Percentiles rank a stretch among this genome's conserved stretches.
These are phyloP conservation scores for Auxenochlorella protothecoides DNA, from an alignment of 139 green algal genomes.

Conservation along the genomic window DNA sequence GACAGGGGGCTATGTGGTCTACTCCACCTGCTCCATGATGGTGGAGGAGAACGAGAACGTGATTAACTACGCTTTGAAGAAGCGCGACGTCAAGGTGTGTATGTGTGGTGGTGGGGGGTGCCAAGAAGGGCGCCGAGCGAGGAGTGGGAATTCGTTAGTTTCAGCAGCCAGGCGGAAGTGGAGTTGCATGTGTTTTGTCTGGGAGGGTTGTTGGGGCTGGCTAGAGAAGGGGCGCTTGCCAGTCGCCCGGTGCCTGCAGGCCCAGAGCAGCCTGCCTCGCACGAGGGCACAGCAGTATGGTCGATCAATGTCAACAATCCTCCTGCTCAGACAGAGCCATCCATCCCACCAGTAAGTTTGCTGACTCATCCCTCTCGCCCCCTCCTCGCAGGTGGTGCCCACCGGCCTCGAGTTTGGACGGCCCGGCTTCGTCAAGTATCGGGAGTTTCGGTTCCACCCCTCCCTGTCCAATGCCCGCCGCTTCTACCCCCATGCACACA, in stretches of 20 bases:
- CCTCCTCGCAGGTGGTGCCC: slow-evolving; percentile 54
- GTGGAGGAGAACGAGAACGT: slow-evolving; percentile 99
- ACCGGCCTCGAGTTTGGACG: slow-evolving; percentile 91
- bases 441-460: slow-evolving; percentile 92
- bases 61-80: slow-evolving; percentile 92
- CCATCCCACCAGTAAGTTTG: too few species aligned
- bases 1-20: slow-evolving; percentile 80
- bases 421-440: slow-evolving; percentile 69
- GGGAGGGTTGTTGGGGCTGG: too few species aligned
- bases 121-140: neutral
- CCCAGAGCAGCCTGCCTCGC: too few species aligned
- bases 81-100: slow-evolving; percentile 86
- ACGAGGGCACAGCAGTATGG: too few species aligned
- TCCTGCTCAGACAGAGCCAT: too few species aligned
- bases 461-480: slow-evolving; percentile 66
- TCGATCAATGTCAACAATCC: too few species aligned
- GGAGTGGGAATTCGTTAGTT: too few species aligned
- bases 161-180: too few species aligned
- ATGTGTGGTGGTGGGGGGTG: neutral
- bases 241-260: too few species aligned
- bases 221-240: too few species aligned
- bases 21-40: slow-evolving; percentile 96
- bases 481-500: slow-evolving; percentile 98
- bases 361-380: neutral
- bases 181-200: too few species aligned